phyloP scores from a whole-genome alignment of 1,284 basidiomycete genomes.

The Apiotrichum siamense region DNA sequence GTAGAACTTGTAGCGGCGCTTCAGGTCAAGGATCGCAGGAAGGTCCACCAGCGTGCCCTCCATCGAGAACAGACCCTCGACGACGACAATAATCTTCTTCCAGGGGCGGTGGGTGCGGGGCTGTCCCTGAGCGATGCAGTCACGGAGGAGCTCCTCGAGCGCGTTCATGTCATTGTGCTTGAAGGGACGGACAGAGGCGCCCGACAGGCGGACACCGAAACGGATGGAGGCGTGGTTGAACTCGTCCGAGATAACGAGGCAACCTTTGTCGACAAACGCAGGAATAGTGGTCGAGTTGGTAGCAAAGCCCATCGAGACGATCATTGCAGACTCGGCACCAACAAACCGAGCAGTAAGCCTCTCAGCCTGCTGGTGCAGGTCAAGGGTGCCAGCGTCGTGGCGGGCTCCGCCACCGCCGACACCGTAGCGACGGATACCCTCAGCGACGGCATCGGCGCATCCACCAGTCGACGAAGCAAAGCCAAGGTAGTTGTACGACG shows the following conservation, averaged over 20 bases:
- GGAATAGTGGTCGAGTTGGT: slow-evolving; percentile 96
- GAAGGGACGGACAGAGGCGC: slow-evolving; percentile 86
- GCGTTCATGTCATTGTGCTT: slow-evolving; percentile 93
- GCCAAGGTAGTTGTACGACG: slow-evolving; percentile 98
- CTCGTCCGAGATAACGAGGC: slow-evolving; percentile 94
- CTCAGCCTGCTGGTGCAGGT: slow-evolving; percentile 78
- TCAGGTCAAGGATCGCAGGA: slow-evolving; percentile 76
- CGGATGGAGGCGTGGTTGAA: slow-evolving; percentile 95
- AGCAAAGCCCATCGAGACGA: slow-evolving; percentile 95
- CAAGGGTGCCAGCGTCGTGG: slow-evolving; percentile 74
- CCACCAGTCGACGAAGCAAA: slow-evolving; percentile 92
- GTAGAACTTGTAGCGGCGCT: slow-evolving; percentile 98
- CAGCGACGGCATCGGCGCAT: slow-evolving; percentile 88
- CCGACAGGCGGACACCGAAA: slow-evolving; percentile 82
- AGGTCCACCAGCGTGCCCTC: slow-evolving; percentile 89
- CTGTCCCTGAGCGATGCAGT: slow-evolving; percentile 94
- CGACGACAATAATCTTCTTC: slow-evolving; percentile 95
- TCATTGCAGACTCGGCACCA: slow-evolving; percentile 79
- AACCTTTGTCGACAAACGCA: slow-evolving; percentile 83
- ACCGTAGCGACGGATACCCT: slow-evolving; percentile 70
- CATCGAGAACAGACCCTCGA: slow-evolving; percentile 97
- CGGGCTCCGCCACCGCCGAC: slow-evolving; percentile 70
- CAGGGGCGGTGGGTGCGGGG: slow-evolving; percentile 95
- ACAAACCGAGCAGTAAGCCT: slow-evolving; percentile 83
- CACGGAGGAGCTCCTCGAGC: slow-evolving; percentile 74